Evolutionary conservation across 2,329 filamentous ascomycete genomes (phyloP).

Genomic region (Capronia coronata): DNA sequence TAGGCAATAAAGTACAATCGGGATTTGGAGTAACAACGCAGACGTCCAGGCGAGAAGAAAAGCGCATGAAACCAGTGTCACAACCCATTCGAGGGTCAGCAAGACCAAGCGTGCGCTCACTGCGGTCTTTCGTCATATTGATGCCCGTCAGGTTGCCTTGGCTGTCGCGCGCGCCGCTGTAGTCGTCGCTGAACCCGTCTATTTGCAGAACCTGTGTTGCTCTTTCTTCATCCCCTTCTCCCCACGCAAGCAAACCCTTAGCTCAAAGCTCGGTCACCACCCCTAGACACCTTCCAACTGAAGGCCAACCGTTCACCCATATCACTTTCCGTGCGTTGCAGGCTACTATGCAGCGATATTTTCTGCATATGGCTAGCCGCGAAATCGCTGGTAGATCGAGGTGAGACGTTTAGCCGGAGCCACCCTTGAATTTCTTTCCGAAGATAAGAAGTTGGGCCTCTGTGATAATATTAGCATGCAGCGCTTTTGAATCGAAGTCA

Average conservation of each 20-base stretch:
- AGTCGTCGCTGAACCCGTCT: constrained; percentile 4
- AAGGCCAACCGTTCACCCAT: constrained; percentile 10
- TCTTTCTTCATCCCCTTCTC: constrained; percentile 4
- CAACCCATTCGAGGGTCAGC: neutral
- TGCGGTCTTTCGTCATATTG: constrained; percentile 10
- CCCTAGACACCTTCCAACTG: constrained; percentile 13
- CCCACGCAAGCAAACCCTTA: constrained; percentile 4
- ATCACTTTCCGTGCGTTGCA: constrained; percentile 1
- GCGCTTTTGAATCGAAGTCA: neutral
- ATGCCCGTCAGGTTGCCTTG: constrained; percentile 1
- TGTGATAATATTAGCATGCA: constrained; percentile 21
- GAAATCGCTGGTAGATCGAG: constrained; percentile 8
- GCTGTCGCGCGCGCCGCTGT: too few species aligned
- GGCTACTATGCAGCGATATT: neutral
- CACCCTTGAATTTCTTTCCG: constrained; percentile 94
- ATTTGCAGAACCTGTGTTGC: constrained; percentile 18
- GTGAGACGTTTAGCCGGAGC: constrained; percentile 32
- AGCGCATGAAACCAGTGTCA: constrained; percentile 17
- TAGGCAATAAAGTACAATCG: constrained; percentile 46
- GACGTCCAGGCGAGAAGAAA: neutral
- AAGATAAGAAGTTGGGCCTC: constrained; percentile 82
- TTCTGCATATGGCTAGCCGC: constrained; percentile 1
- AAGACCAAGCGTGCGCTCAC: constrained; percentile 3
- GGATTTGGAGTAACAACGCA: constrained; percentile 27
- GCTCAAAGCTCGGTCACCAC: constrained; percentile 1